Evolutionary conservation across 768 basidiomycete species (phyloP), one percentile per base, ranked within the genome.

Genomic region (Hericium erinaceus): DNA sequence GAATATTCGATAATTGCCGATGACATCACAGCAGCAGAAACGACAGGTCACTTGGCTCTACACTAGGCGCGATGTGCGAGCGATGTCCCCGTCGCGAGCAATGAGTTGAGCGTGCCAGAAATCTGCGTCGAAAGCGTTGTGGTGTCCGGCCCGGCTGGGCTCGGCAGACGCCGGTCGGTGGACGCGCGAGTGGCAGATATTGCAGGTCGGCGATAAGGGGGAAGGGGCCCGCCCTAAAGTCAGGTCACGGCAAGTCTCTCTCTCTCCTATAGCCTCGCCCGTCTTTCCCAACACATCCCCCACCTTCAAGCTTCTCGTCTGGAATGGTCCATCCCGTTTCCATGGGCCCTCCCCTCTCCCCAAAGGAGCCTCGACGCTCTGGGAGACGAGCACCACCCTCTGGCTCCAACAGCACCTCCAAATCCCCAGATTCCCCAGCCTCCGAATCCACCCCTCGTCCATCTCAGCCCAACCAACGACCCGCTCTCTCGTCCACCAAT

Each of bases 301-400:
- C 41, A 56, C 60, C 48, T 39, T 24, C 57, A 51, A 12, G 22
- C 20, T 15, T 41, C 57, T 33, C 55, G 22, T 49, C 37, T 8
- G 46, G 64, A 57, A 68, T 87, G 87, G 80, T 85, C 54, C 84
- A 85, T 68, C 74, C 80, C 50, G 79, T 80, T 51, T 70, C 79
- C 53, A 89, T 89, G 87, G 87, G 86, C 49, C 87, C 87, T 13
- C 87, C 87, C 6, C 78, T 84, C 52, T 87, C 87, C 58, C 87
- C 85, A 44, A 77, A 84, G 66, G 88, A 89, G 72, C 84, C 85
- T 54, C 77, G 88, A 64, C 84, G 88, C 61, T 89, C 88, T 63
- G 87, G 85, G 46, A 75, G 88, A 64, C 87, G 87, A 57, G 84
- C 84, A 58, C 80, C 76, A 4, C 85, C 82, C 48, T 84, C 85